Percentiles rank a stretch among this genome's conserved stretches.
phyloP scores from a whole-genome alignment of 2,329 filamentous ascomycete species.

The Fusarium mangiferae region DNA sequence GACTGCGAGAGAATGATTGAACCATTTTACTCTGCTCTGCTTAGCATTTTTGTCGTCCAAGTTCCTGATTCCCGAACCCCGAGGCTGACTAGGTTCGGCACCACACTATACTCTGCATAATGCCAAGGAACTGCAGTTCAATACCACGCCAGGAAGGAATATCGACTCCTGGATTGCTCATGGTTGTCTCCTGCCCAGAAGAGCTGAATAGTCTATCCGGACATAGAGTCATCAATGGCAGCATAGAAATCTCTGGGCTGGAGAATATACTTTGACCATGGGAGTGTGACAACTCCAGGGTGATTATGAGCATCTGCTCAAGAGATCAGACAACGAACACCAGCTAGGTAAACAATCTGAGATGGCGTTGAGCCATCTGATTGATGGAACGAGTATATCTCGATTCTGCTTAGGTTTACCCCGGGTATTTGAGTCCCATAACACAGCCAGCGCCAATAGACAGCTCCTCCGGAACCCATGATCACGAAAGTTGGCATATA shows the following conservation, averaged over 20 bases:
- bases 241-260: background rate
- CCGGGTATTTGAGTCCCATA: too few species aligned
- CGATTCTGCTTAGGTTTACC: background rate
- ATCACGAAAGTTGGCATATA: background rate
- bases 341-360: background rate
- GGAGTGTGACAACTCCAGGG: too few species aligned
- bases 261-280: too few species aligned
- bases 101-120: background rate
- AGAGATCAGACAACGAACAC: background rate
- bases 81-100: background rate
- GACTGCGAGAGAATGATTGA: constrained; percentile 58
- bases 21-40: background rate
- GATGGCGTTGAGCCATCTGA: background rate
- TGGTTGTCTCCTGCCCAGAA: background rate
- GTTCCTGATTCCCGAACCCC: background rate
- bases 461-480: background rate
- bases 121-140: background rate
- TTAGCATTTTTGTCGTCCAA: background rate
- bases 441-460: background rate
- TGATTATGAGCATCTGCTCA: background rate
- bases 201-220: too few species aligned
- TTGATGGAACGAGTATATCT: background rate
- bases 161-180: too few species aligned
- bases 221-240: background rate
- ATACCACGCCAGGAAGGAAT: background rate